Evolutionary conservation across 225 moss, liverwort and hornwort species (phyloP), one percentile per base, ranked within the genome.

Genomic region (Marchantia paleacea): DNA sequence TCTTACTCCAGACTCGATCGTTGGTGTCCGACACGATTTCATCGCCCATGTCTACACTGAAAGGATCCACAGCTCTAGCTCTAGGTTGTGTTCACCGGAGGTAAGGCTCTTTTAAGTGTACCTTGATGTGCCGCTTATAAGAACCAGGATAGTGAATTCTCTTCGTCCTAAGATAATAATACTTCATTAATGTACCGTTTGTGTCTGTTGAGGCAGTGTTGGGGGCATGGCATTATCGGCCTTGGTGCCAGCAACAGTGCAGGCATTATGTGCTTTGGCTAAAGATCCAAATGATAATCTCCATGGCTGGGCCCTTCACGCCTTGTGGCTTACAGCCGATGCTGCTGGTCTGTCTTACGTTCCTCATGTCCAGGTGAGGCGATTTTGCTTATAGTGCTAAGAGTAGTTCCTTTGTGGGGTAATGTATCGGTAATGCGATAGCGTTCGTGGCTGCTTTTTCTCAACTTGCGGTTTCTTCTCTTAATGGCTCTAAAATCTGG

Each of bases 191-290:
- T 25, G 12, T 5, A 68, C 68, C 24, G 13, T 9, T 68, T 47
- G 0, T 58, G 70, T 70, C 48, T 77, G n/a, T 69, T 55, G 65
- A 47, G 29, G 47, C 89, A 95, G 94, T 90, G 99, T 99, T 72
- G 99, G 99, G 75, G 99, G 95, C 78, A 99, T 99, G 94, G 94
- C 99, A 24, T 86, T 95, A 65, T 99, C 99, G 80, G 90, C 91
- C 47, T 85, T 99, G 82, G 99, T 99, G n/a, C 99, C 99, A 68
- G 87, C 90, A 84, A 94, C 99, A 12, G 99, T 99, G 67, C 99
- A 92, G 83, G 86, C 91, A 65, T 86, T 99, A 77, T 99, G 92
- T 84, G 83, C 86, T 75, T 84, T 95, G 84, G 95, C 95, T 10
- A 92, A 85, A 81, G 95, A 99, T 81, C 89, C 91, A n/a, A 88